phyloP scores from a whole-genome alignment of 352 stramenopile species.

The Plasmopara muralis region DNA sequence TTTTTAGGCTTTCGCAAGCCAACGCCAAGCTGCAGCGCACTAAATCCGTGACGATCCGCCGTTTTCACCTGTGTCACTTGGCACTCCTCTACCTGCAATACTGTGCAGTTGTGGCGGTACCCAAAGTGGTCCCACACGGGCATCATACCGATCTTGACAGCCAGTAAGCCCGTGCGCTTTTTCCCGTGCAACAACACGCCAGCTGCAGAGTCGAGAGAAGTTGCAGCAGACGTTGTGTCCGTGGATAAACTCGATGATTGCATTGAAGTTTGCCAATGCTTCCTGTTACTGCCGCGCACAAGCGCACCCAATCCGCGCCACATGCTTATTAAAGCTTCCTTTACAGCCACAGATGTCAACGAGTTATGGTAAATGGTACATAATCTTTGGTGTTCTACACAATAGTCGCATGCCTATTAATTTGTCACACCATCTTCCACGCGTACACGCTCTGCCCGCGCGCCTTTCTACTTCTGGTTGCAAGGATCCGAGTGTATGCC shows the following conservation, averaged over 20 bases:
- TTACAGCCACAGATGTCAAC: conserved; percentile 11
- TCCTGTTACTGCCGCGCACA: conserved; percentile 13
- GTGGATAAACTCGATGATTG: conserved; percentile 21
- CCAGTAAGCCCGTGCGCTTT: conserved; percentile 84
- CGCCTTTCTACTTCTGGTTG: conserved; percentile 10
- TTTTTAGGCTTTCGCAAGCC: conserved; percentile 95
- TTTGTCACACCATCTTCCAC: conserved; percentile 6
- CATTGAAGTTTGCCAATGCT: conserved; percentile 9
- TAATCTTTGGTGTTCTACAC: not conserved
- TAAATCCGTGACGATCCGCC: conserved; percentile 91
- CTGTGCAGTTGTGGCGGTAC: conserved; percentile 94
- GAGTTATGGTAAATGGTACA: too few species aligned
- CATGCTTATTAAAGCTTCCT: conserved; percentile 15
- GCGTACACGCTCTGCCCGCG: conserved; percentile 2
- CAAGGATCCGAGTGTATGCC: conserved; percentile 13
- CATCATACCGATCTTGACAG: conserved; percentile 99
- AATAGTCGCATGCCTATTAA: conserved; percentile 1
- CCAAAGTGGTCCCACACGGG: conserved; percentile 98
- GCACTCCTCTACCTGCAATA: conserved; percentile 86
- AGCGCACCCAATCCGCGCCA: conserved; percentile 34
- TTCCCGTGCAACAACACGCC: conserved; percentile 68
- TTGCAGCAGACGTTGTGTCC: conserved; percentile 1
- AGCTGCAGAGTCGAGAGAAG: conserved; percentile 4
- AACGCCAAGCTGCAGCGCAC: conserved; percentile 92
- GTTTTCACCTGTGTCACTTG: conserved; percentile 96